phyloP scores from a whole-genome alignment of 164 flowering plant species.

The Santalum album region DNA sequence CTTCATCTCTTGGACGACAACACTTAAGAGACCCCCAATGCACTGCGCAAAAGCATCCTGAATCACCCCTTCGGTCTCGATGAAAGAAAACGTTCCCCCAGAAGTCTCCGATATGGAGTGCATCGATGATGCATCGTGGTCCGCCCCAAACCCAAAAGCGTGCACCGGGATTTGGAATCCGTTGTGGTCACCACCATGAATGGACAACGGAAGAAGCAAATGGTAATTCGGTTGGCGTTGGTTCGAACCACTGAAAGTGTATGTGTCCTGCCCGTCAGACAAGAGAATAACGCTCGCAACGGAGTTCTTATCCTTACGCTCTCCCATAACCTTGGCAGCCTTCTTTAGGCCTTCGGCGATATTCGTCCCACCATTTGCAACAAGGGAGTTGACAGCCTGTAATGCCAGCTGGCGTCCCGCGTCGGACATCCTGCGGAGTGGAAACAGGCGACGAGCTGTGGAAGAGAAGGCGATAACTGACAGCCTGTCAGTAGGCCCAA shows the following conservation, averaged over 20 bases:
- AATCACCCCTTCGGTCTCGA: conserved; percentile 53
- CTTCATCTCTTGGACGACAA: conserved; percentile 43
- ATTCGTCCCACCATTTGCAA: conserved; percentile 60
- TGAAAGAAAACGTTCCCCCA: conserved; percentile 65
- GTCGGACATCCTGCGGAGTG: conserved; percentile 51
- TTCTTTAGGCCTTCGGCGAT: conserved; percentile 60
- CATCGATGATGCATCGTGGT: conserved; percentile 62
- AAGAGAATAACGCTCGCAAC: conserved; percentile 50
- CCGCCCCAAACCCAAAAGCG: conserved; percentile 60
- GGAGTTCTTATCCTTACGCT: conserved; percentile 44
- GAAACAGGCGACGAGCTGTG: conserved; percentile 55
- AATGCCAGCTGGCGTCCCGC: conserved; percentile 44
- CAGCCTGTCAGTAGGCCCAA: conserved; percentile 50
- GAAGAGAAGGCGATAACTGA: conserved; percentile 63
- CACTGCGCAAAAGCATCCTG: conserved; percentile 75
- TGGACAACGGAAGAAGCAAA: conserved; percentile 43
- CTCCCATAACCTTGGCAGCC: conserved; percentile 54
- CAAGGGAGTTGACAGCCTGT: conserved; percentile 48
- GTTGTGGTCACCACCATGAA: conserved; percentile 15
- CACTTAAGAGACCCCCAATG: conserved; percentile 63
- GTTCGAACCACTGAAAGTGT: conserved; percentile 26
- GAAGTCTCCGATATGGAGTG: conserved; percentile 58
- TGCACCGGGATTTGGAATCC: conserved; percentile 55
- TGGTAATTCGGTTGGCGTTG: conserved; percentile 30
- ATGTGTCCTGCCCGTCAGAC: conserved; percentile 65